Evolutionary conservation across 148 eudicot species (phyloP), one percentile per base, ranked within the genome.

Genomic region (Oxyria digyna): DNA sequence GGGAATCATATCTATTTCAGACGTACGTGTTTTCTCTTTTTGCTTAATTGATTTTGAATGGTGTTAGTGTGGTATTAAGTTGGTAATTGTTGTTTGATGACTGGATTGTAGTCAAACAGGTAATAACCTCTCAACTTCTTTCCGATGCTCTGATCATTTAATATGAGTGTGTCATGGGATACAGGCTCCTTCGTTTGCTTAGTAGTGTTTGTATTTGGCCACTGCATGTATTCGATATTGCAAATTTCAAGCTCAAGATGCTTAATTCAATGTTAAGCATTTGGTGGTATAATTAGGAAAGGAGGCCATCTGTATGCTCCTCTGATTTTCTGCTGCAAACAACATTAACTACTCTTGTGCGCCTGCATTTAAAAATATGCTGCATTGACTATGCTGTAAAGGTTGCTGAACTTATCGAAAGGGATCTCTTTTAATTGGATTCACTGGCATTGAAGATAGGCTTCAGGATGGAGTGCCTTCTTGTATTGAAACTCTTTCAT

Each of bases 381-480:
- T n/a, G n/a, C n/a, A n/a, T n/a, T 26, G 9, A 20, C 21, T 32
- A 21, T 75, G 79, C 89, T n/a, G n/a, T n/a, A n/a, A n/a, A 94
- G 98, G 96, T 90, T 31, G 91, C 89, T 33, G 98, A 94, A 76
- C 83, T 90, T 48, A 90, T 94, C 75, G 98, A 94, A 71, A 90
- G 83, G 76, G 92, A 94, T 66, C 90, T 94, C 74, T 77, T 80
- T 75, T 94, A 79, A 87, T 94, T 78, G 98, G 98, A 50, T 77
- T 83, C 77, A 90, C 97, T 42, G 98, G 97, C 68, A 94, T 94
- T 66, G 98, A 94, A 85, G 98, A 94, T 78, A 94, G 90, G 84
- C 98, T 94, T 78, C 98, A 94, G 79, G 98, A 94, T 80, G 98
- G 98, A 32, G 98, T 94, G 52, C 97, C 98, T 26, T 64, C 87